Evolutionary conservation across 345 rosid species (phyloP).

Genomic region (Barbarea vulgaris): DNA sequence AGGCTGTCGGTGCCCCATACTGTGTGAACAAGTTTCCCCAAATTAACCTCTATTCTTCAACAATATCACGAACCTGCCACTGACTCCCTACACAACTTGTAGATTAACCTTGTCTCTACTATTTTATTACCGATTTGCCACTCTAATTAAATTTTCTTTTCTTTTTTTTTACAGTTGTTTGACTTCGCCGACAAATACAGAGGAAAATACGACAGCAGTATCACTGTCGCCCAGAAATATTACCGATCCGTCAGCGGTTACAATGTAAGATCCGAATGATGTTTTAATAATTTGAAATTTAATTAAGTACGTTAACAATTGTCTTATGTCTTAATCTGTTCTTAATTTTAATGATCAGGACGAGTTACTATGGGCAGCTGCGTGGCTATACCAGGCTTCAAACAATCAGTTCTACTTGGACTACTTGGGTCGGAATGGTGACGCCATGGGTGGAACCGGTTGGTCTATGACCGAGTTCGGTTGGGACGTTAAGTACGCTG

Average conservation of each 20-base stretch:
- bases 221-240: slow-evolving; percentile 78
- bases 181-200: slow-evolving; percentile 96
- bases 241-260: slow-evolving; percentile 90
- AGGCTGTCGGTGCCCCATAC: slow-evolving; percentile 41
- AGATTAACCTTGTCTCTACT: background rate
- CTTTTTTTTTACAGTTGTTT: slow-evolving; percentile 70
- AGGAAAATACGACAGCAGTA: slow-evolving; percentile 94
- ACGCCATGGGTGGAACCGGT: slow-evolving; percentile 86
- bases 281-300: background rate
- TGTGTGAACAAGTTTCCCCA: background rate
- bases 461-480: slow-evolving; percentile 96
- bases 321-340: background rate
- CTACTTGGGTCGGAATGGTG: slow-evolving; percentile 85
- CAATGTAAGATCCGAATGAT: slow-evolving; percentile 50
- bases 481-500: slow-evolving; percentile 98
- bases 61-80: slow-evolving; percentile 30
- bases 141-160: too few relatives aligned
- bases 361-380: slow-evolving; percentile 95
- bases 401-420: slow-evolving; percentile 69
- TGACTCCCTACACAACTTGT: background rate
- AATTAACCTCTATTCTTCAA: background rate
- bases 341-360: slow-evolving; percentile 53
- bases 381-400: slow-evolving; percentile 92
- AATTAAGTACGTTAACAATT: background rate
- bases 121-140: slow-evolving; percentile 28